phyloP scores from a whole-genome alignment of 179 eudicot genomes.

The Sideroxylon spinosum region DNA sequence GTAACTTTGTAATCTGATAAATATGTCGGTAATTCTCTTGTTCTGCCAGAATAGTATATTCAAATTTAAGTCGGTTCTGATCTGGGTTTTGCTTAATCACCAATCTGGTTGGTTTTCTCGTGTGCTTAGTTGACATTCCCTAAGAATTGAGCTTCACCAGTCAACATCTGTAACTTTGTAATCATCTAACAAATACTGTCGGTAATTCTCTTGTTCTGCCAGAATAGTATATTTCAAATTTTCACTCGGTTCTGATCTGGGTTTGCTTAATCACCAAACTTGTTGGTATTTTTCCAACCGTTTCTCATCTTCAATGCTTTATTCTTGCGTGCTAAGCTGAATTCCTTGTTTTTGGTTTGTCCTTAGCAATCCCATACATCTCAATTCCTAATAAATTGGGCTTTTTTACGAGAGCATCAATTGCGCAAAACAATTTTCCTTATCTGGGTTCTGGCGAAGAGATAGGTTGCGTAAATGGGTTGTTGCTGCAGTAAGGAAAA shows the following conservation, averaged over 20 bases:
- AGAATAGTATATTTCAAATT: no score
- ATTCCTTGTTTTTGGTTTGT: not conserved
- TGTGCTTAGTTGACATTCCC: not conserved
- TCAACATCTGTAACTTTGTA: no score
- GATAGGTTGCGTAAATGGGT: conserved; percentile 28
- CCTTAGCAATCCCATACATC: not conserved
- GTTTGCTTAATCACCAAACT: not conserved
- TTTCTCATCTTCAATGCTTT: not conserved
- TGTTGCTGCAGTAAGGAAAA: conserved; percentile 33
- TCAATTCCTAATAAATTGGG: not conserved
- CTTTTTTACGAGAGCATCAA: not conserved
- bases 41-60: no score
- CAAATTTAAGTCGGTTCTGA: not conserved
- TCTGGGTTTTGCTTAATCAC: conserved; percentile 3
- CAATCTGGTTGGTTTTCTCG: not conserved
- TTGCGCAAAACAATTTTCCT: not conserved
- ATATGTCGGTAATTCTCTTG: no score
- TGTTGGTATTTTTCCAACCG: not conserved
- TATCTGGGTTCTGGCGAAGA: conserved; percentile 7
- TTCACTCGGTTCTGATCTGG: not conserved
- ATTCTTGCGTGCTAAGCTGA: not conserved
- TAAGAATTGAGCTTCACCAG: no score
- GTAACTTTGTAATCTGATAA: no score
- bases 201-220: no score
- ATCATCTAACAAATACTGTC: no score